Percentiles rank a stretch among this genome's conserved stretches.
Conservation (phyloP, 148 eudicot species). For the Polygonum aviculare region DNA sequence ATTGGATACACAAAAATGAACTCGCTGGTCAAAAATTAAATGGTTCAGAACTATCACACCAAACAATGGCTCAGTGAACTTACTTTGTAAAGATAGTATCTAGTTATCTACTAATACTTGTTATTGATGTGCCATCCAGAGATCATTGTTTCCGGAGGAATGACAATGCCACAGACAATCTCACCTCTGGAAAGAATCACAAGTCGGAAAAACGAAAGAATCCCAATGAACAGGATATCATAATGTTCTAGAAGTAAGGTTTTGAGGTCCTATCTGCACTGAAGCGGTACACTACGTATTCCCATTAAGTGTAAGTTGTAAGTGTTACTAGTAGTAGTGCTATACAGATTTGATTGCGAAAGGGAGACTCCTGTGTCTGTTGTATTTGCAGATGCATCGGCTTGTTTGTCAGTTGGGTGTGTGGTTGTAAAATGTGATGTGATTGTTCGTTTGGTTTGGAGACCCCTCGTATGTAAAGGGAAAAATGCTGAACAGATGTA, state of each 20-base stretch:
- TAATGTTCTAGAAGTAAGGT: neutral
- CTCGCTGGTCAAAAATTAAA: neutral
- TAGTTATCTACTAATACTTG: neutral
- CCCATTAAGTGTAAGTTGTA: neutral
- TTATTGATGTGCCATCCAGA: slow-evolving; percentile 28
- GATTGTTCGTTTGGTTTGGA: neutral
- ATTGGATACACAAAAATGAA: neutral
- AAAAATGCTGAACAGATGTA: neutral
- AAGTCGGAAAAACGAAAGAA: slow-evolving; percentile 36
- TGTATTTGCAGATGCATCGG: neutral
- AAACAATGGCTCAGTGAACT: neutral
- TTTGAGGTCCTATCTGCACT: neutral
- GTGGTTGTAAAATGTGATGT: neutral
- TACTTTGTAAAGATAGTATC: neutral
- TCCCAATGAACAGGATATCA: slow-evolving; percentile 41
- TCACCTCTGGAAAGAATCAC: slow-evolving; percentile 45
- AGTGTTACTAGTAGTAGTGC: neutral
- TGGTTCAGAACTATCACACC: neutral
- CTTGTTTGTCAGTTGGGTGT: neutral
- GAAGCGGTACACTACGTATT: neutral
- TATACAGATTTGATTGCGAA: neutral
- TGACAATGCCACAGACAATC: slow-evolving; percentile 84
- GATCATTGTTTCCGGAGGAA: slow-evolving; percentile 90
- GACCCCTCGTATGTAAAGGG: neutral
- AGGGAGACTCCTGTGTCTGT: neutral